Conservation (phyloP, 371 early-diverging fungal genomes). For the Entomophthora muscae region DNA sequence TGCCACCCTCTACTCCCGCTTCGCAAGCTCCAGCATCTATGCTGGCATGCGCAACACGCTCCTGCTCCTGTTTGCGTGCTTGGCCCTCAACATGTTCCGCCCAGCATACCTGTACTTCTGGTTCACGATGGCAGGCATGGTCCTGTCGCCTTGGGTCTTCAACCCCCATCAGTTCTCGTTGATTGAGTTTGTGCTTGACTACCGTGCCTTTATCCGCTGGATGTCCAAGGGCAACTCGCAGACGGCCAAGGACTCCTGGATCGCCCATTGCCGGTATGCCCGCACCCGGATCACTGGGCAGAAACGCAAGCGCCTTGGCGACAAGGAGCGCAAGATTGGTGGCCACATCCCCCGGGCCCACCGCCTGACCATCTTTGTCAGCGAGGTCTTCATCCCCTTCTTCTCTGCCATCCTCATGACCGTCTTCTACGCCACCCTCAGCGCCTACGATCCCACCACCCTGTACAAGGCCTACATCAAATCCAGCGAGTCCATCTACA, state of each 20-base stretch:
- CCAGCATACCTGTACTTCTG: conserved; percentile 53
- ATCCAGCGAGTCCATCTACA: background rate
- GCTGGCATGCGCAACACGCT: conserved; percentile 50
- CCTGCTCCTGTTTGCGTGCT: conserved; percentile 52
- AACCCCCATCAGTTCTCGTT: conserved; percentile 69
- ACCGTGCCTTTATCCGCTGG: conserved; percentile 63
- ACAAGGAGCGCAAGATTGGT: conserved; percentile 28
- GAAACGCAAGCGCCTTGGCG: conserved; percentile 52
- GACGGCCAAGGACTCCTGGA: conserved; percentile 61
- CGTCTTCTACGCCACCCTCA: conserved; percentile 19
- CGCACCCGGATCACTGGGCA: conserved; percentile 63
- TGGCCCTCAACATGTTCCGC: conserved; percentile 26
- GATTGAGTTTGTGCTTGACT: conserved; percentile 59
- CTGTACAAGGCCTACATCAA: background rate
- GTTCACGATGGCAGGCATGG: conserved; percentile 59
- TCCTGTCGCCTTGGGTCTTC: conserved; percentile 63
- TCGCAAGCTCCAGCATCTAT: conserved; percentile 61
- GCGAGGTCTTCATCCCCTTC: conserved; percentile 54
- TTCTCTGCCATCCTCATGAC: conserved; percentile 39
- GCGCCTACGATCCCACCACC: background rate
- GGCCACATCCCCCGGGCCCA: conserved; percentile 50
- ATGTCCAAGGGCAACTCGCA: conserved; percentile 58
- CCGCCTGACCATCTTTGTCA: conserved; percentile 46
- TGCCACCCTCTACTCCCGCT: conserved; percentile 52
- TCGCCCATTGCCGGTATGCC: conserved; percentile 49